Evolutionary conservation across 2,329 filamentous ascomycete species (phyloP), one percentile per base, ranked within the genome.

Genomic region (Fusarium anguioides): DNA sequence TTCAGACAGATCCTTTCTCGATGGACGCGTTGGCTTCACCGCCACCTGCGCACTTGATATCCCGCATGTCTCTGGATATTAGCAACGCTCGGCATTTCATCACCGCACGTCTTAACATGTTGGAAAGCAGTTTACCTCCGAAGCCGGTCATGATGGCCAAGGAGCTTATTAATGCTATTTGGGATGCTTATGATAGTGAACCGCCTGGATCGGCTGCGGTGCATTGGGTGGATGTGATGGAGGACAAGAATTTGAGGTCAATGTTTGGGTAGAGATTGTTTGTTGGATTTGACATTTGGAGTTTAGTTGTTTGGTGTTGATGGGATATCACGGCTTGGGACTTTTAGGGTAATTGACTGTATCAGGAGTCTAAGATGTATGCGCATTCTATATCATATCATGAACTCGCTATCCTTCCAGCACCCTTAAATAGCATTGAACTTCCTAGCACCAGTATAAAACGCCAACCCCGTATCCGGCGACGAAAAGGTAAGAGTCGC

Each of bases 401-500:
- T 67, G 55, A 39, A 47, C 44, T 59, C 53, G n/a, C 40, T 66
- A 53, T 55, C 54, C 48, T 48, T 26, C 21, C n/a, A 20, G 14
- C 10, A 27, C 12, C 14, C 33, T n/a, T 59, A 77, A 39, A 77
- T 66, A 40, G 72, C 71, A 20, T 64, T 75, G 37, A 76, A 71
- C 62, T 79, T 78, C 45, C 80, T 73, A 69, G 81, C 80, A 2
- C 82, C 82, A 24, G 74, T 75, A 72, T 82, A 91, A 69, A 90
- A 90, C 2, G 83, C 88, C 70, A 90, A 75, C 0, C 88, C 88
- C 69, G 86, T 87, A 59, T 84, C 82, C 33, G 83, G 80, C 12
- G 88, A 90, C 4, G 82, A 84, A 64, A 91, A 92, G 0, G 88
- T 90, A 69, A 91, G 89, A 61, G 84, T 89, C 3, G 83, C 76